These are phyloP conservation scores for Talaromyces sp. DNA, from an alignment of 2,329 filamentous ascomycete species.

Conservation along the genomic window DNA sequence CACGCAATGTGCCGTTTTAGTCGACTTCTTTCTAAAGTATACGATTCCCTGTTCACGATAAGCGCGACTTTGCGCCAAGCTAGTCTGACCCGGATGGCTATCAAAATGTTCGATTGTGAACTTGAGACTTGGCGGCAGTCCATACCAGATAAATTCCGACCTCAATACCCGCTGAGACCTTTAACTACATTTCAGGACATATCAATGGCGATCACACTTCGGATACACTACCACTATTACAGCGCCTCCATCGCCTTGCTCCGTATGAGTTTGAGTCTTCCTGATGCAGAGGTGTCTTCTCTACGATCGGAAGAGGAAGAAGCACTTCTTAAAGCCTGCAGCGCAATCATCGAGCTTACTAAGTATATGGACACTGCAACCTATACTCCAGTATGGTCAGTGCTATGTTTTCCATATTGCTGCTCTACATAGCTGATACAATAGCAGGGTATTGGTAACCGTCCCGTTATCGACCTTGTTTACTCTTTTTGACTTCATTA, in stretches of 20 bases:
- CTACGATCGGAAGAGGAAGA: neutral
- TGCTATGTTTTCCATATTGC: neutral
- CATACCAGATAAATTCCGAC: neutral
- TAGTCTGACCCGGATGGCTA: neutral
- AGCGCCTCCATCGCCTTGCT: neutral
- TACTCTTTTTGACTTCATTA: neutral
- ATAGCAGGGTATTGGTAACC: neutral
- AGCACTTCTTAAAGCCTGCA: neutral
- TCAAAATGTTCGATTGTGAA: neutral
- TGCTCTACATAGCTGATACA: neutral
- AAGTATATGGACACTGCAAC: neutral
- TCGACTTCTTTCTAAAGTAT: neutral
- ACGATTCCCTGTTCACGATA: neutral
- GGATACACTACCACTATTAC: neutral
- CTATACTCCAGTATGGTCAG: neutral
- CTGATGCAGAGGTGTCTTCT: neutral
- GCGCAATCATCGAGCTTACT: neutral
- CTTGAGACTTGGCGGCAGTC: neutral
- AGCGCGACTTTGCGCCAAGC: neutral
- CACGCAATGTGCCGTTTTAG: neutral
- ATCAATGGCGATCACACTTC: neutral
- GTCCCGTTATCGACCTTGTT: neutral
- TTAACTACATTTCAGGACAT: neutral
- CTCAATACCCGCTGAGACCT: neutral
- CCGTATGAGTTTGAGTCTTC: neutral